phyloP scores from a whole-genome alignment of 768 basidiomycete genomes.

The Hericium coralloides region DNA sequence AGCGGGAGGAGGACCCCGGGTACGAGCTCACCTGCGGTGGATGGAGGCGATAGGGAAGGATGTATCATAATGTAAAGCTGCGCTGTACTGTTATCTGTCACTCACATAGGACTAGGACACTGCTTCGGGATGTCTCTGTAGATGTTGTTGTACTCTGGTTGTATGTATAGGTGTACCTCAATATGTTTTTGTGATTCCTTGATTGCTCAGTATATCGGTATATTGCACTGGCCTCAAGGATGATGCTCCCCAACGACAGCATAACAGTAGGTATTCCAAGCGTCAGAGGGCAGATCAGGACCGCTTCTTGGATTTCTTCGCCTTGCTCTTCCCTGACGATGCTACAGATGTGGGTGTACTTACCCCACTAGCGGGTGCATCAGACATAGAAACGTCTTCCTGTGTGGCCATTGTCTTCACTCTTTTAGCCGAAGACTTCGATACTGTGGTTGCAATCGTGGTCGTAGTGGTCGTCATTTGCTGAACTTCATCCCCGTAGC shows the following conservation, averaged over 20 bases:
- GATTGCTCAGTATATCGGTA: too few species aligned
- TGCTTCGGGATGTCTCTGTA: background rate
- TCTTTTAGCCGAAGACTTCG: too few species aligned
- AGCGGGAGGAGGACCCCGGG: conserved; percentile 40
- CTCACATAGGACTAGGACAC: background rate
- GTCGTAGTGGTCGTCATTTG: background rate
- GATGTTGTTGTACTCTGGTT: background rate
- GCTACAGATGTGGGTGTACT: conserved; percentile 5
- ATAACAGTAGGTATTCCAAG: too few species aligned
- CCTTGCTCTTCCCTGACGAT: background rate
- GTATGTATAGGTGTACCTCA: background rate
- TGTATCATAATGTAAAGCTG: conserved; percentile 58
- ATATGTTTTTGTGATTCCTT: too few species aligned
- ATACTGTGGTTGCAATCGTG: too few species aligned
- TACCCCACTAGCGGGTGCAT: background rate
- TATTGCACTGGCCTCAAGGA: too few species aligned
- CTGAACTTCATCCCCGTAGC: conserved; percentile 22
- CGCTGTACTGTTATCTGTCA: background rate
- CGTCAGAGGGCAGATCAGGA: too few species aligned
- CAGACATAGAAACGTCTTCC: background rate
- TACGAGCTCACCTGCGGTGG: conserved; percentile 36
- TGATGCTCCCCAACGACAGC: too few species aligned
- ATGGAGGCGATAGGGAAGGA: conserved; percentile 39
- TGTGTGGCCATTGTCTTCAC: too few species aligned
- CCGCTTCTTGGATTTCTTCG: background rate